Evolutionary conservation across 1,139 yeast genomes (phyloP), one percentile per base, ranked within the genome.

Genomic region (Zygosaccharomyces pseudobailii): DNA sequence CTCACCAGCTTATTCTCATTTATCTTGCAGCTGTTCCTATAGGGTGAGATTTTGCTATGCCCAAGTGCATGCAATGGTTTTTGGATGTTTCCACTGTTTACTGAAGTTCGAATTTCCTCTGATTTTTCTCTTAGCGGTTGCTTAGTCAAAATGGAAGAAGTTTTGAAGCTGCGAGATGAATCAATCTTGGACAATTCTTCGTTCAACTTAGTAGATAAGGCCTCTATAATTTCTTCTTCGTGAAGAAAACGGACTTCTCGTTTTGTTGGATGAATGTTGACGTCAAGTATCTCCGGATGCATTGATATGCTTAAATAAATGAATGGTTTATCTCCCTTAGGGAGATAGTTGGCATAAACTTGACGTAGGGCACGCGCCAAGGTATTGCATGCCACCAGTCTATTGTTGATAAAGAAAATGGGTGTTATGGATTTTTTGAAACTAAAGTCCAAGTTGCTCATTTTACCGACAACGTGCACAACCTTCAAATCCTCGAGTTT

Each of bases 221-320:
- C 56, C 36, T 84, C 89, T 6, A 87, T 76, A 21, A 94, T 87
- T 61, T 89, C 97, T 46, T 86, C 95, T 59, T 94, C 97, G 61
- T 82, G 68, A 32, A 92, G 69, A 63, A 94, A 89, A 43, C 95
- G 68, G 1, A 94, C 97, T 59, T 92, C 97, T 46, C 94, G 74
- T 59, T 92, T 92, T 0, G 98, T 92, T 0, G 99, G 99, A 61
- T 94, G 98, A 7, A 94, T 82, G 63, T 92, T 92, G 8, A 92
- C 98, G 63, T 92, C 99, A 10, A 92, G 73, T 50, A 84, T 82
- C 30, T 69, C 71, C 0, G 97, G 87, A 19, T 74, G 71, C 5
- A 92, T 79, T 33, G 72, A 72, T 21, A 92, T 63, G 40, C 87
- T 75, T 46, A 92, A 54, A 65, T 89, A 92, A 1, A 87, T 75